Percentiles rank a stretch among this genome's conserved stretches.
Conservation (phyloP, 2,329 filamentous ascomycete species). For the Pseudopyricularia javanii region DNA sequence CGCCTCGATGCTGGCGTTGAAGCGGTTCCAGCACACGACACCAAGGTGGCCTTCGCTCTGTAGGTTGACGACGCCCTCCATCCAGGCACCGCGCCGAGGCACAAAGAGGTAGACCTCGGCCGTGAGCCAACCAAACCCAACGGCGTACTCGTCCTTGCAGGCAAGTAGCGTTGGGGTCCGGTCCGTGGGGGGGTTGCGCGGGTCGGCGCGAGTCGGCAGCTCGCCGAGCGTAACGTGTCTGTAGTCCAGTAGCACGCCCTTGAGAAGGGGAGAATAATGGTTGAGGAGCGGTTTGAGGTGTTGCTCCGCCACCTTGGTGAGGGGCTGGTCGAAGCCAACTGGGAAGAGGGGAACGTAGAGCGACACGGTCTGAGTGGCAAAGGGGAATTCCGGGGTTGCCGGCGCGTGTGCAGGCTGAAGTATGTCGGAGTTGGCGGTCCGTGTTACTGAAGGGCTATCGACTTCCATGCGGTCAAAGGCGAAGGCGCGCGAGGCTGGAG, state of each 20-base stretch:
- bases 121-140: slow-evolving; percentile 78
- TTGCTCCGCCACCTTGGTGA: slow-evolving; percentile 60
- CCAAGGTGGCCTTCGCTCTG: slow-evolving; percentile 85
- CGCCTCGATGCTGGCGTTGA: slow-evolving; percentile 78
- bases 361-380: slow-evolving; percentile 67
- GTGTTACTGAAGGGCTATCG: slow-evolving; percentile 16
- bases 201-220: slow-evolving; percentile 33
- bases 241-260: slow-evolving; percentile 66
- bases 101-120: slow-evolving; percentile 77
- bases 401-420: slow-evolving; percentile 22
- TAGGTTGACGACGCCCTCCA: slow-evolving; percentile 74
- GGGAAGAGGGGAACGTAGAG: slow-evolving; percentile 69
- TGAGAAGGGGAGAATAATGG: slow-evolving; percentile 61
- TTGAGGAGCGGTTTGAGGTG: slow-evolving; percentile 65
- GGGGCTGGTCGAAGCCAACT: slow-evolving; percentile 53
- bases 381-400: slow-evolving; percentile 46
- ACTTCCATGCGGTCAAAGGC: slow-evolving; percentile 26
- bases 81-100: slow-evolving; percentile 57
- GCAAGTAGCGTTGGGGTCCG: slow-evolving; percentile 29
- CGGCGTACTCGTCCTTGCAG: slow-evolving; percentile 69
- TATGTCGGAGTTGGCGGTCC: slow-evolving; percentile 14
- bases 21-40: slow-evolving; percentile 79
- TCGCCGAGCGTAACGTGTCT: slow-evolving; percentile 55
- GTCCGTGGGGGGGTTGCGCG: slow-evolving; percentile 31
- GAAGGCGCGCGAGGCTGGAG: not conserved